Evolutionary conservation across 345 rosid genomes (phyloP), one percentile per base, ranked within the genome.

Genomic region (Linum tenue): DNA sequence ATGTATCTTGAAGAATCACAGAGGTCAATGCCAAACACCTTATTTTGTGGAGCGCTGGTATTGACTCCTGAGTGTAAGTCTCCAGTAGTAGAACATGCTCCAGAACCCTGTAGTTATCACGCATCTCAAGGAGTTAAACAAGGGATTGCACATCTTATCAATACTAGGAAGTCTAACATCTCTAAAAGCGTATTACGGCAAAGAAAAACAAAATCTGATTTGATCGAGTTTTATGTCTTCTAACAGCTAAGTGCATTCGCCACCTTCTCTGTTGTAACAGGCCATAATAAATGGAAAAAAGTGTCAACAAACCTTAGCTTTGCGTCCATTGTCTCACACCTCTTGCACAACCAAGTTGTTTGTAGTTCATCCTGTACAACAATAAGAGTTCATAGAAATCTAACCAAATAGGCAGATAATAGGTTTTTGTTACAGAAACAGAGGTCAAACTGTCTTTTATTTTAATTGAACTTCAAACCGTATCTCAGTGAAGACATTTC

Each of bases 311-410:
- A 94, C 99, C 99, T 88, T 73, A 90, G 56, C 77, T 94, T 94
- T 59, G 96, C 99, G 56, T 78, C 84, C 99, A 94, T 90, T 67
- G 97, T 94, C 82, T 87, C 97, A 70, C 99, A 94, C 72, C 91
- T 84, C 77, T 94, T 90, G 80, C 91, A 87, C 57, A 91, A 75
- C 99, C 95, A 94, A 39, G 89, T 88, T 75, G 90, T 88, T 67
- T 94, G 97, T 69, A 88, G 80, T 60, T 94, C 92, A 83, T 94
- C 96, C 97, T 91, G 68, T 39, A 67, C 66, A 65, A 36, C 15
- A 60, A 64, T 59, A 7, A 37, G 10, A 67, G 43, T 66, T 51
- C 60, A 12, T 57, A 50, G 55, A 63, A 11, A 55, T 56, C 36
- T 36, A 16, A 63, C 56, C 61, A 43, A 64, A 7, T 9, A 50